These are phyloP conservation scores for Huiozyma naganishii DNA, from an alignment of 805 yeast genomes.

Conservation along the genomic window DNA sequence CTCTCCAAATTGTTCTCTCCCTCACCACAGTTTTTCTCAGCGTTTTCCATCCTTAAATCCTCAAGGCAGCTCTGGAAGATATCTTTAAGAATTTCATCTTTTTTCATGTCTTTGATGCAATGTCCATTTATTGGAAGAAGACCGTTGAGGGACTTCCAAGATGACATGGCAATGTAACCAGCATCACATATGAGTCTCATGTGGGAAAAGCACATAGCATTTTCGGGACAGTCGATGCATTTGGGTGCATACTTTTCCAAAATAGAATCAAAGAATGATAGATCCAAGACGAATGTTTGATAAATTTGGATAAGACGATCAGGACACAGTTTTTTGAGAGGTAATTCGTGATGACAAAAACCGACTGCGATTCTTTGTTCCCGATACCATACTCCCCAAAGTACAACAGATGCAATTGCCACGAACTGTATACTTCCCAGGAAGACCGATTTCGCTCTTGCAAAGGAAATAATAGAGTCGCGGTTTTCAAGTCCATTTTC, in stretches of 20 bases:
- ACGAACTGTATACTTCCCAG: conserved; percentile 16
- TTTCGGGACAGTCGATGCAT: conserved; percentile 69
- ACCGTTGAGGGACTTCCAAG: conserved; percentile 31
- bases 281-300: conserved; percentile 35
- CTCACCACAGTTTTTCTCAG: conserved; percentile 46
- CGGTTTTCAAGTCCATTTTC: too few species aligned
- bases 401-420: conserved; percentile 13
- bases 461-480: too few species aligned
- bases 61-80: conserved; percentile 54
- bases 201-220: conserved; percentile 57
- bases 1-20: conserved; percentile 33
- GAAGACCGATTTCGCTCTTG: too few species aligned
- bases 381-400: conserved; percentile 44
- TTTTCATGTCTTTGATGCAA: conserved; percentile 64
- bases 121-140: conserved; percentile 46
- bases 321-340: conserved; percentile 1
- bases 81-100: conserved; percentile 49
- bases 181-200: conserved; percentile 55
- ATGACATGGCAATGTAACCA: conserved; percentile 39
- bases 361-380: conserved; percentile 55
- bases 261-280: conserved; percentile 20
- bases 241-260: conserved; percentile 38
- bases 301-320: conserved; percentile 10
- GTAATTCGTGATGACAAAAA: conserved; percentile 43
- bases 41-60: conserved; percentile 52